A percentile compares a stretch with the other conserved stretches of the same genome.
phyloP scores from a whole-genome alignment of 495 filamentous ascomycete genomes.

The Physcia stellaris region DNA sequence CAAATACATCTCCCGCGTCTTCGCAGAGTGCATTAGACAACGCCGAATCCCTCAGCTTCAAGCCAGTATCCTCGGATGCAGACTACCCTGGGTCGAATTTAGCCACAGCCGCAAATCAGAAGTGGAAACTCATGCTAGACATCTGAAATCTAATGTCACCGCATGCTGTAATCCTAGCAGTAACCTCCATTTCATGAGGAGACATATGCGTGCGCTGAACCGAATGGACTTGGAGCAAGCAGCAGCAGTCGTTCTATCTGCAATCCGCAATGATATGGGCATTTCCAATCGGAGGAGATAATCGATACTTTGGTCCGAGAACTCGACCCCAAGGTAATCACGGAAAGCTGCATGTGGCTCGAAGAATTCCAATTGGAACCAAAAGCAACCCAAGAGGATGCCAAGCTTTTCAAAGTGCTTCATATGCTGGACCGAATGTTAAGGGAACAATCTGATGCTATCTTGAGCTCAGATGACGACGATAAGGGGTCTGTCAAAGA shows the following conservation, averaged over 20 bases:
- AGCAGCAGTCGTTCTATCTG: constrained; percentile 4
- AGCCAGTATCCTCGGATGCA: too few relatives aligned
- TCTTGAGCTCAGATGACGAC: background rate
- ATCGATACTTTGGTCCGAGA: background rate
- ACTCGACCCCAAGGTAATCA: background rate
- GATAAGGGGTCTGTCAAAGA: too few relatives aligned
- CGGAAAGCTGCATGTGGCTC: constrained; percentile 4
- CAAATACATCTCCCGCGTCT: too few relatives aligned
- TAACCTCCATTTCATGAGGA: constrained; percentile 7
- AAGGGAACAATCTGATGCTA: background rate
- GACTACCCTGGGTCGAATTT: too few relatives aligned
- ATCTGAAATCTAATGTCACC: too few relatives aligned
- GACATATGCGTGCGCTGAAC: background rate
- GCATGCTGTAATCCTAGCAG: too few relatives aligned
- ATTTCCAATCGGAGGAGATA: background rate
- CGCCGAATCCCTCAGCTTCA: too few relatives aligned
- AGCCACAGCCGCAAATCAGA: too few relatives aligned
- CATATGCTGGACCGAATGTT: background rate
- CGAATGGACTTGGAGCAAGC: constrained; percentile 6
- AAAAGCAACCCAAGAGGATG: background rate
- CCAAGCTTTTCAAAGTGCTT: background rate
- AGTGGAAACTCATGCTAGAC: too few relatives aligned
- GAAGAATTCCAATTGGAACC: background rate
- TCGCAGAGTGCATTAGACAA: too few relatives aligned
- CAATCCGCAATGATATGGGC: background rate